These are phyloP conservation scores for Purpureocillium takamizusanense DNA, from an alignment of 2,329 filamentous ascomycete species.

Conservation along the genomic window DNA sequence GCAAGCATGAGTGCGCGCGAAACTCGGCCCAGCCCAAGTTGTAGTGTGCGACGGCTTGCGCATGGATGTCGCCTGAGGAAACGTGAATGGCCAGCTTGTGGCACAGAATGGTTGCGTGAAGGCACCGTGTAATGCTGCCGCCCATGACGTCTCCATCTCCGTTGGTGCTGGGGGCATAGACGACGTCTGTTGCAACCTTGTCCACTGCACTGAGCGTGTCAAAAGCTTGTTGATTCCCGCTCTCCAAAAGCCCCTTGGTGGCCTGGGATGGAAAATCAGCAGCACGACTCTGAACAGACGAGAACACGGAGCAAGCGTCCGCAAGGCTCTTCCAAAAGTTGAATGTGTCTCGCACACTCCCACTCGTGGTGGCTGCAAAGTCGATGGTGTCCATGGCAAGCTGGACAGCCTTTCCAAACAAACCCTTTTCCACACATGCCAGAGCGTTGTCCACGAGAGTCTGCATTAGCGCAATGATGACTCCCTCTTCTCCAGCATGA, in stretches of 20 bases:
- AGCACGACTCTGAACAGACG: conserved; percentile 62
- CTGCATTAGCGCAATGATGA: conserved; percentile 79
- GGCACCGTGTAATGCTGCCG: conserved; percentile 48
- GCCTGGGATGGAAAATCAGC: conserved; percentile 51
- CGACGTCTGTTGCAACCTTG: conserved; percentile 38
- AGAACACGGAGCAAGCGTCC: conserved; percentile 80
- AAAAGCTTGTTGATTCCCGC: conserved; percentile 44
- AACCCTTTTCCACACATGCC: conserved; percentile 67
- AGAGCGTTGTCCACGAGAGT: conserved; percentile 76
- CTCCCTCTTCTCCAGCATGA: conserved; percentile 70
- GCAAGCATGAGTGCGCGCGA: conserved; percentile 63
- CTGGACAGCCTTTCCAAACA: conserved; percentile 75
- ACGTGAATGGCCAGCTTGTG: conserved; percentile 79
- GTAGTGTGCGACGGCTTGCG: conserved; percentile 93
- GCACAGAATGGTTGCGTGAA: conserved; percentile 69
- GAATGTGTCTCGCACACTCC: conserved; percentile 61
- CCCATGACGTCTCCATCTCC: conserved; percentile 35
- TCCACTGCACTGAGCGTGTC: conserved; percentile 62
- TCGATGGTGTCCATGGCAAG: conserved; percentile 61
- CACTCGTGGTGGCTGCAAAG: conserved; percentile 54
- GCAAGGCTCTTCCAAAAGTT: conserved; percentile 93
- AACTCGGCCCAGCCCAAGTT: conserved; percentile 94
- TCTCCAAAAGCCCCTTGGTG: conserved; percentile 49
- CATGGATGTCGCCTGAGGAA: conserved; percentile 66
- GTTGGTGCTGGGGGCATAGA: conserved; percentile 34